Percentiles rank a stretch among this genome's conserved stretches.
Conservation (phyloP, 1,284 basidiomycete species). For the Mycosarcoma maydis region DNA sequence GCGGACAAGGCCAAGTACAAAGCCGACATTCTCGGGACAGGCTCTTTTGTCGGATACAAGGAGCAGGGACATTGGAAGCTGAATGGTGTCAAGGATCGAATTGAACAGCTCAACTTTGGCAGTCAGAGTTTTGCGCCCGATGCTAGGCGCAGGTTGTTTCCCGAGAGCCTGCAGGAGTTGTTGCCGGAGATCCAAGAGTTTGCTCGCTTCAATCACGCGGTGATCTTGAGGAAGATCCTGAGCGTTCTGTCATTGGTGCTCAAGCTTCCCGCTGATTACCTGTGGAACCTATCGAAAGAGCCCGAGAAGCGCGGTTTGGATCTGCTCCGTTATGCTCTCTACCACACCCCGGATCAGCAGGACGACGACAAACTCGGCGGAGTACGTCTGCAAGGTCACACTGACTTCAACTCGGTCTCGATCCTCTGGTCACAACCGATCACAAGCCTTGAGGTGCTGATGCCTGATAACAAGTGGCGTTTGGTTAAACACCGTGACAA, state of each 20-base stretch:
- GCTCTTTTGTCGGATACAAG: conserved; percentile 68
- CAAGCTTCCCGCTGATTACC: conserved; percentile 68
- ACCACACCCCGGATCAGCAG: conserved; percentile 66
- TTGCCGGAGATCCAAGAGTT: conserved; percentile 68
- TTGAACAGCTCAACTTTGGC: conserved; percentile 69
- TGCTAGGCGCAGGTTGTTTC: conserved; percentile 45
- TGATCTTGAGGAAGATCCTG: conserved; percentile 68
- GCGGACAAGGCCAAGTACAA: conserved; percentile 60
- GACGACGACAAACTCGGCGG: conserved; percentile 67
- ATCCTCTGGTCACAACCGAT: conserved; percentile 69
- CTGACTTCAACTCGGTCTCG: conserved; percentile 68
- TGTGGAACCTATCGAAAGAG: conserved; percentile 68
- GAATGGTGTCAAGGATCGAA: conserved; percentile 67
- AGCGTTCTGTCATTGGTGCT: conserved; percentile 68
- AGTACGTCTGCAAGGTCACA: conserved; percentile 69
- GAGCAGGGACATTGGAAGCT: conserved; percentile 69
- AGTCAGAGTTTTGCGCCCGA: conserved; percentile 57
- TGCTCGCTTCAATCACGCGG: conserved; percentile 65
- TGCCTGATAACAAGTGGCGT: conserved; percentile 68
- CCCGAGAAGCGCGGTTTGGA: conserved; percentile 68
- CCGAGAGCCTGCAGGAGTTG: conserved; percentile 48
- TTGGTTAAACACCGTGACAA: conserved; percentile 68
- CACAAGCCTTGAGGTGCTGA: conserved; percentile 68
- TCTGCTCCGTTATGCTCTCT: conserved; percentile 69
- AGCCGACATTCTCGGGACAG: conserved; percentile 58